phyloP scores from a whole-genome alignment of 805 yeast genomes.

The Candida adriatica region DNA sequence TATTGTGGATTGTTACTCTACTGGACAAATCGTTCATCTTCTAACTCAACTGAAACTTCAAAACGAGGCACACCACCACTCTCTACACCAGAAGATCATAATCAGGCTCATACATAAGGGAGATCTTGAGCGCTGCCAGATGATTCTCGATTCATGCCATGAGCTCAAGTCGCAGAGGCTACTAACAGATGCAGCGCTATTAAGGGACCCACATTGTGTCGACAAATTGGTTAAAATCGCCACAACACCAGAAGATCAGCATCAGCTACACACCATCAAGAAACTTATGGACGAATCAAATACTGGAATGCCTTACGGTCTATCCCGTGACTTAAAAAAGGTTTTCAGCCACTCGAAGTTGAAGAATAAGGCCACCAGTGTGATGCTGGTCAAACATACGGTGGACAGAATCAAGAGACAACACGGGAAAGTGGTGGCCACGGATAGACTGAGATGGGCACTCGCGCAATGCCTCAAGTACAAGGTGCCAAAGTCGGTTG shows the following conservation, averaged over 20 bases:
- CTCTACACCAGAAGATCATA: conserved; percentile 9
- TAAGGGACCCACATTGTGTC: conserved; percentile 2
- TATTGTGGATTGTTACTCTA: conserved; percentile 1
- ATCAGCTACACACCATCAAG: conserved; percentile 5
- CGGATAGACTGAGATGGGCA: conserved; percentile 11
- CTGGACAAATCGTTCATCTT: conserved; percentile 4
- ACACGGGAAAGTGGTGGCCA: conserved; percentile 3
- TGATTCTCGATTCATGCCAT: conserved; percentile 1
- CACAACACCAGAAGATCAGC: conserved; percentile 1
- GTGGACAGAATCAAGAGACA: conserved; percentile 4
- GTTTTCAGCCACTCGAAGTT: conserved; percentile 1
- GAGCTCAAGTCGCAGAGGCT: conserved; percentile 4
- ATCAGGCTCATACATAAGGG: conserved; percentile 1
- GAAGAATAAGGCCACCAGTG: conserved; percentile 4
- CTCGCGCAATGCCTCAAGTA: conserved; percentile 7
- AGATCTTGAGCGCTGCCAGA: conserved; percentile 1
- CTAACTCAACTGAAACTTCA: background rate
- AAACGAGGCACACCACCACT: conserved; percentile 2
- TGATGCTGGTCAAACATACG: conserved; percentile 7
- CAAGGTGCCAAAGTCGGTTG: conserved; percentile 7
- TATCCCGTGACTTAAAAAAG: conserved; percentile 2
- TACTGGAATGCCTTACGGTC: conserved; percentile 3
- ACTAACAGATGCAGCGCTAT: conserved; percentile 3
- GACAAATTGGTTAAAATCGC: background rate
- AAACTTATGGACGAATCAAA: conserved; percentile 3